Evolutionary conservation across 2,329 filamentous ascomycete genomes (phyloP).

Genomic region (Neonectria sp.): DNA sequence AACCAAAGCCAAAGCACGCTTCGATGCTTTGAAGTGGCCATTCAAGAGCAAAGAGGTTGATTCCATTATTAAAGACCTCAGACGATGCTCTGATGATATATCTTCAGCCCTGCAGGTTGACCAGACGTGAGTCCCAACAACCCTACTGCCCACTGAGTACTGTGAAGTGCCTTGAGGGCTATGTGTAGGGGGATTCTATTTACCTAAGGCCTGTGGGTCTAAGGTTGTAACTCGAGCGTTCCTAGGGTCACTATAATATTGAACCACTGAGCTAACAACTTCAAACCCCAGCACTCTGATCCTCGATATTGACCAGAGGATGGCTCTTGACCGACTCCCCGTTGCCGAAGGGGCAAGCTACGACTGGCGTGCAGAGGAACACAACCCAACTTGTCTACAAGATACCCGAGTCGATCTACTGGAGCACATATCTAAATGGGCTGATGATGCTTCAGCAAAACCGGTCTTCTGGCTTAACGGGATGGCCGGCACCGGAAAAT

Average conservation of each 20-base stretch:
- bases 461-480: not conserved
- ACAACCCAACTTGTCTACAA: not conserved
- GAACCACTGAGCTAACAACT: too few relatives aligned
- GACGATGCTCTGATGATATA: not conserved
- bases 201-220: too few relatives aligned
- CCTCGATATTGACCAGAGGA: not conserved
- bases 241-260: too few relatives aligned
- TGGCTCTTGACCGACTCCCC: not conserved
- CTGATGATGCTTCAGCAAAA: not conserved
- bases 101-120: not conserved
- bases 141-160: too few relatives aligned
- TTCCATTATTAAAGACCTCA: not conserved
- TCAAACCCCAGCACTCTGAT: not conserved
- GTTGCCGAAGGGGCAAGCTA: not conserved
- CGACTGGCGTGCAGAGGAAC: not conserved
- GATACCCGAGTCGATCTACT: not conserved
- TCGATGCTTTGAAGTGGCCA: not conserved
- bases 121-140: not conserved
- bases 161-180: too few relatives aligned
- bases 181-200: too few relatives aligned
- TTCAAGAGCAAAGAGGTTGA: not conserved
- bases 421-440: not conserved
- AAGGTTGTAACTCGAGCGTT: too few relatives aligned
- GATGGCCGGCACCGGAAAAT: constrained; percentile 17
- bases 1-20: not conserved